Percentiles rank a stretch among this genome's conserved stretches.
These are phyloP conservation scores for Blastocladiella britannica DNA, from an alignment of 192 early-diverging fungal species.

Conservation along the genomic window DNA sequence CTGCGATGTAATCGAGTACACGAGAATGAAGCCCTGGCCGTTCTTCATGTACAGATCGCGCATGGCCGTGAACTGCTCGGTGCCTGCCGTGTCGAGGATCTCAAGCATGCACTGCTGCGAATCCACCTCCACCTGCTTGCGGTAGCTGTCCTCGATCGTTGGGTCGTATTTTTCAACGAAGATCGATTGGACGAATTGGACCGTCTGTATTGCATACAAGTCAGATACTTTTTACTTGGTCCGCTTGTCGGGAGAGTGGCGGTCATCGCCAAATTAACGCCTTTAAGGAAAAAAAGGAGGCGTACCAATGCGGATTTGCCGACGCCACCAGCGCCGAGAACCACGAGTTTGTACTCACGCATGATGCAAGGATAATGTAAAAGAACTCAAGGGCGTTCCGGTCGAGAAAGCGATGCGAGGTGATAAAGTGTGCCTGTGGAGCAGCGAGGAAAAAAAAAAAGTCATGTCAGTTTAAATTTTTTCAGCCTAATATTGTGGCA, in stretches of 20 bases:
- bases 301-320: slow-evolving; percentile 33
- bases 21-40: slow-evolving; percentile 41
- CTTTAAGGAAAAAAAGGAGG: slow-evolving; percentile 4
- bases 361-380: no score
- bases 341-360: slow-evolving; percentile 91
- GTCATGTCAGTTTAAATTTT: no score
- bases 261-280: slow-evolving; percentile 28
- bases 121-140: slow-evolving; percentile 94
- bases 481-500: no score
- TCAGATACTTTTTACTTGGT: background rate
- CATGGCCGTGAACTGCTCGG: slow-evolving; percentile 50
- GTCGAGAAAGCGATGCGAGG: no score
- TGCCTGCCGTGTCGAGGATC: slow-evolving; percentile 90
- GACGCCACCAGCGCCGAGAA: slow-evolving; percentile 81
- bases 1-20: slow-evolving; percentile 41
- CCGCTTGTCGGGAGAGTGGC: background rate
- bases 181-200: slow-evolving; percentile 38
- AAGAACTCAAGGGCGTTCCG: no score
- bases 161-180: slow-evolving; percentile 78
- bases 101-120: slow-evolving; percentile 90
- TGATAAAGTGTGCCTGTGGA: no score
- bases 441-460: no score
- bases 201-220: slow-evolving; percentile 17
- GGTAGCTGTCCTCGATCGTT: slow-evolving; percentile 95
- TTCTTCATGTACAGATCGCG: slow-evolving; percentile 50